Conservation (phyloP, 225 moss, liverwort and hornwort genomes). For the Physcomitrium patens region DNA sequence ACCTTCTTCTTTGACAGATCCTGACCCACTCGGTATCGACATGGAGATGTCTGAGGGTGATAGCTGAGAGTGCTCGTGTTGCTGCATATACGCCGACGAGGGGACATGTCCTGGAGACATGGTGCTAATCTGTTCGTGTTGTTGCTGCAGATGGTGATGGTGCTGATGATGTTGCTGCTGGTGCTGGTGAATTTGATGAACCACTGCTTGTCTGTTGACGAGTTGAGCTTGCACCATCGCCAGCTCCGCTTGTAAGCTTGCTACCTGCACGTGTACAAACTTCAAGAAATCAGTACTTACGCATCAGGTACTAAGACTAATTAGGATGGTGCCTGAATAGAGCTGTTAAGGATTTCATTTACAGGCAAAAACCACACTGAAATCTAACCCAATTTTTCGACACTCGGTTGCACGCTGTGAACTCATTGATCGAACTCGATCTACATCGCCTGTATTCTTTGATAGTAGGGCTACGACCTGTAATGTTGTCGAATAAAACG, state of each 20-base stretch:
- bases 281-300: slow-evolving; percentile 6
- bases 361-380: too few species aligned
- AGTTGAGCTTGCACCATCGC: slow-evolving; percentile 72
- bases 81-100: slow-evolving; percentile 63
- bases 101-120: slow-evolving; percentile 57
- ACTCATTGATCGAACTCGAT: too few species aligned
- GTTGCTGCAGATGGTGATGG: slow-evolving; percentile 49
- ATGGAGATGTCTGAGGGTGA: slow-evolving; percentile 65
- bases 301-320: not conserved
- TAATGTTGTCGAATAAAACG: too few species aligned
- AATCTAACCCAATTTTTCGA: too few species aligned
- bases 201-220: slow-evolving; percentile 51
- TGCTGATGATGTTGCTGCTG: slow-evolving; percentile 38
- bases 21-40: slow-evolving; percentile 61
- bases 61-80: slow-evolving; percentile 54
- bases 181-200: slow-evolving; percentile 58
- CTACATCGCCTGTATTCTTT: too few species aligned
- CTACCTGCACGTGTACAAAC: slow-evolving; percentile 40
- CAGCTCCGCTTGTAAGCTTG: slow-evolving; percentile 63
- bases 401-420: too few species aligned
- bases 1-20: slow-evolving; percentile 62
- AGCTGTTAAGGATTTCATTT: too few species aligned
- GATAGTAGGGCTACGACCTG: too few species aligned
- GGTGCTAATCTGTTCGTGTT: slow-evolving; percentile 54
- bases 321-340: too few species aligned